Base-by-base conservation (phyloP, 441 rosid genomes). In the Melianthus villosus region DNA sequence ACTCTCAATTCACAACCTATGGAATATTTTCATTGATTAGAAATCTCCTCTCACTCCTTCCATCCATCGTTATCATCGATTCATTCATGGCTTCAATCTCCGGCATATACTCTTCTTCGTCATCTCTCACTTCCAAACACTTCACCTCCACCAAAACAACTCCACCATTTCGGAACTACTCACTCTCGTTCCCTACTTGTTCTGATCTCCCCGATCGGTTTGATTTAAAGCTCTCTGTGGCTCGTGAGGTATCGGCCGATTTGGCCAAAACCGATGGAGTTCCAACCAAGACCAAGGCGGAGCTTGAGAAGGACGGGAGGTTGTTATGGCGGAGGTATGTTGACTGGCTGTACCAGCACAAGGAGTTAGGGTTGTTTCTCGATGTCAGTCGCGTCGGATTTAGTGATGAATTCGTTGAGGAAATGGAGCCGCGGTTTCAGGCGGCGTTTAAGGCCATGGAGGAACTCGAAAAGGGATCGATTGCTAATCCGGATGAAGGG, bases 401-500 rank as follows among this genome's bases (percentile, higher is more conserved):
- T 56, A 59, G 81, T 3, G 83, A 78, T 13, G 80, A 73, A 61
- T 89, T 84, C 50, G 55, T 73, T 3, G 63, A 15, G 8, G 82
- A 74, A 28, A 89, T 89, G 95, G 92, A 73, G 58, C 77, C 71
- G 3, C 66, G 83, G 3, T 73, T 89, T 13, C 56, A 66, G 44
- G 55, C 51, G 25, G 92, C 95, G 14, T 75, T 89, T 6, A 69
- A 57, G 63, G 72, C 71, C 9, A 81, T 89, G 95, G 92, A 57
- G 48, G 87, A 71, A 49, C 62, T 89, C 29, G 97, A 83, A 53
- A 89, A 74, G 23, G 95, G 95, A 4, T 69, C 97, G 50, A 78
- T 83, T 46, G 81, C 97, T 35, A 89, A 89, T 50, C 95, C 97
- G n/a, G 97, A 89, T 23, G 97, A 89, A 57, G 82, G 92, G n/a